A percentile compares a stretch with the other conserved stretches of the same genome.
These are phyloP conservation scores for Umbelopsis sp. DNA, from an alignment of 192 early-diverging fungal species.

Conservation along the genomic window DNA sequence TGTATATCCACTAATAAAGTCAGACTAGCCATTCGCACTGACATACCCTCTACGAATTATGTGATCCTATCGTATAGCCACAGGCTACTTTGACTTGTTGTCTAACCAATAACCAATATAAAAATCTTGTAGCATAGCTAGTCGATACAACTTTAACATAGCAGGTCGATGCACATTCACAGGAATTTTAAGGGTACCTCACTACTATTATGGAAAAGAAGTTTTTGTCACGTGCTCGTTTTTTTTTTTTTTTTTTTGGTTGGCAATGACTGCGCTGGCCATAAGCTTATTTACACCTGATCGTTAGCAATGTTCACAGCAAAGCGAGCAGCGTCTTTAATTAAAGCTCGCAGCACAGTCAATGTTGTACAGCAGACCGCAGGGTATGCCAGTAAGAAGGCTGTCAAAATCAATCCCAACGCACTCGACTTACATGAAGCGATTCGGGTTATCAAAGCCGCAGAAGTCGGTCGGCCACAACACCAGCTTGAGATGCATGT, in stretches of 20 bases:
- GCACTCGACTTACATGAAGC: conserved; percentile 51
- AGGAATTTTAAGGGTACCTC: no score
- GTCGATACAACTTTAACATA: no score
- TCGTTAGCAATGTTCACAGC: background rate
- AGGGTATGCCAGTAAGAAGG: conserved; percentile 22
- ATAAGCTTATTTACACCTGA: background rate
- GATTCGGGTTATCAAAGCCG: conserved; percentile 60
- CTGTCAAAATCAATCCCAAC: conserved; percentile 42
- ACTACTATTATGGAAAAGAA: no score
- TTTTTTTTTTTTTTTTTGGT: background rate
- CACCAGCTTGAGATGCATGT: conserved; percentile 71
- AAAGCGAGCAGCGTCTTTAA: background rate
- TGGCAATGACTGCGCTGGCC: background rate
- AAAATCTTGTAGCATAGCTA: no score
- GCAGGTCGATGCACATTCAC: no score
- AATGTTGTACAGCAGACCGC: conserved; percentile 14
- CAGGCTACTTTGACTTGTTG: no score
- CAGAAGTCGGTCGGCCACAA: conserved; percentile 66
- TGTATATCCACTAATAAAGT: no score
- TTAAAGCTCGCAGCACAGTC: background rate
- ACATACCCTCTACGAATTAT: no score
- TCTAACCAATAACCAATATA: no score
- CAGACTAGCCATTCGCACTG: no score
- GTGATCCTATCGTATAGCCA: no score
- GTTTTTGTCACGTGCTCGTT: background rate